These are phyloP conservation scores for Talaromyces sp. DNA, from an alignment of 2,329 filamentous ascomycete species.

Conservation along the genomic window DNA sequence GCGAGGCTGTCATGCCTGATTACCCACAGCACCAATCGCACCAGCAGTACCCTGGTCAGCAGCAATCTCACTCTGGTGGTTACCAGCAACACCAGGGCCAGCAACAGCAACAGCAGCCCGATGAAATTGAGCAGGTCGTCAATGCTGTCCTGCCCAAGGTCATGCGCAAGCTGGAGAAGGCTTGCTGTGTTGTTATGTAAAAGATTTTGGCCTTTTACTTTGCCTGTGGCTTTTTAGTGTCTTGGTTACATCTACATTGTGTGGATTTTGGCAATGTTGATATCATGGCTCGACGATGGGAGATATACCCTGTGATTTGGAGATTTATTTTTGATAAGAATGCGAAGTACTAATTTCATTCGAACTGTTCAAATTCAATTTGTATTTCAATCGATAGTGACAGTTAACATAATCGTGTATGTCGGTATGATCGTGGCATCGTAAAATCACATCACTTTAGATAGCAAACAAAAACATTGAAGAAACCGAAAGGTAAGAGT, in stretches of 20 bases:
- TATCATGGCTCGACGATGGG: not conserved
- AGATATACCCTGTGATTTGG: not conserved
- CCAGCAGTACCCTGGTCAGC: conserved; percentile 45
- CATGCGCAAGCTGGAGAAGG: conserved; percentile 66
- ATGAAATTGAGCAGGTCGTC: conserved; percentile 62
- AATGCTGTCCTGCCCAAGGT: conserved; percentile 64
- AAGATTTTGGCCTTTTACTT: too few species aligned
- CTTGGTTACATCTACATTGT: not conserved
- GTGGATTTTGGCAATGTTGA: not conserved
- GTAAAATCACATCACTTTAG: not conserved
- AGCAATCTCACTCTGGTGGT: conserved; percentile 12
- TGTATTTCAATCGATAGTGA: not conserved
- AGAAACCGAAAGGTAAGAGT: not conserved
- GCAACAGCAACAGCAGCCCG: conserved; percentile 55
- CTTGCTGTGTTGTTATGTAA: conserved; percentile 78
- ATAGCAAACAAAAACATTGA: not conserved
- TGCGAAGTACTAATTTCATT: not conserved
- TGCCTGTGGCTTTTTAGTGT: not conserved
- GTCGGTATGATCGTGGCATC: not conserved
- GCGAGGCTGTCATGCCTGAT: conserved; percentile 56
- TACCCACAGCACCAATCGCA: conserved; percentile 49
- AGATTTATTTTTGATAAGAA: not conserved
- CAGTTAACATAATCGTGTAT: not conserved
- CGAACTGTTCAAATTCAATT: not conserved
- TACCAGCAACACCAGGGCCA: conserved; percentile 45